Conservation (phyloP, 352 stramenopile genomes). For the Globisporangium mamillatum region DNA sequence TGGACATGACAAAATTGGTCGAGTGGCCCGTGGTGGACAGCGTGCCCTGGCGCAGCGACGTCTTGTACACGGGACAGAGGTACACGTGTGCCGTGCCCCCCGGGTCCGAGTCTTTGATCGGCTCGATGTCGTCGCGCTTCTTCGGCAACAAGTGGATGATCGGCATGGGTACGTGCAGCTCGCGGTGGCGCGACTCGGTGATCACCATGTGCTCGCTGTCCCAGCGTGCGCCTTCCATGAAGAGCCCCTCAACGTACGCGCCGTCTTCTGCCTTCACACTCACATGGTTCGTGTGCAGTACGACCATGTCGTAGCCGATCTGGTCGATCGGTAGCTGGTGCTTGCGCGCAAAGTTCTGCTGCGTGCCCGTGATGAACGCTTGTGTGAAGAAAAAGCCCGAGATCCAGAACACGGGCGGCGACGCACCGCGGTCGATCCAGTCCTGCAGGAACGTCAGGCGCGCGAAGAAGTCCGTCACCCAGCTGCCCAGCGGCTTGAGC, state of each 20-base stretch:
- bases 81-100: constrained; percentile 90
- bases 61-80: constrained; percentile 92
- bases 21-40: constrained; percentile 93
- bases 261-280: constrained; percentile 74
- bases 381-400: constrained; percentile 95
- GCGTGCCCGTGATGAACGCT: constrained; percentile 92
- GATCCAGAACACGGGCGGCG: constrained; percentile 91
- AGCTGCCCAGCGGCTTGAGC: constrained; percentile 90
- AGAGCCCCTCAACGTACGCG: constrained; percentile 86
- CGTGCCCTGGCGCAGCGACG: constrained; percentile 86
- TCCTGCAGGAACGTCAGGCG: constrained; percentile 76
- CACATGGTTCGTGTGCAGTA: constrained; percentile 53
- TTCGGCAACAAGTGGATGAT: constrained; percentile 84
- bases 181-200: constrained; percentile 76
- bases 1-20: constrained; percentile 96
- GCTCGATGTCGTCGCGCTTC: constrained; percentile 77
- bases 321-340: constrained; percentile 91
- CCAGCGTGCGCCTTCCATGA: constrained; percentile 88
- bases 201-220: constrained; percentile 63
- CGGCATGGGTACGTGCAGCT: constrained; percentile 87
- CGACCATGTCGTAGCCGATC: constrained; percentile 86
- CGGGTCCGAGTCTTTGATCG: constrained; percentile 88
- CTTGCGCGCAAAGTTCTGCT: constrained; percentile 92
- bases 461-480: constrained; percentile 90
- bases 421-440: constrained; percentile 75